Evolutionary conservation across 2,329 filamentous ascomycete species (phyloP).

Genomic region (Verticillium tricorpus): DNA sequence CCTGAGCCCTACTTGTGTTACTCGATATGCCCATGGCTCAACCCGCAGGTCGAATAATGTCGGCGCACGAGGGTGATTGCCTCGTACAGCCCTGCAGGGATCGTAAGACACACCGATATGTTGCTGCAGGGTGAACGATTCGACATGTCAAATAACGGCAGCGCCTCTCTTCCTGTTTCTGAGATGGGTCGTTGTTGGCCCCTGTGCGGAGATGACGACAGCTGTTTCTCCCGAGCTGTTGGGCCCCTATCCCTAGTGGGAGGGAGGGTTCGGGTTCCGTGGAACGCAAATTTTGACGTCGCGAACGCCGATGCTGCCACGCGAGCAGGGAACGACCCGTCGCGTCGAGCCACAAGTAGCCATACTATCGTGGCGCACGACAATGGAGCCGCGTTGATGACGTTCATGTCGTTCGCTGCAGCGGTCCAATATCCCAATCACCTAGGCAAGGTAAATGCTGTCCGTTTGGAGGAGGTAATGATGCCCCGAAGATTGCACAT

Average conservation of each 20-base stretch:
- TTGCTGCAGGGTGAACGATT: background rate
- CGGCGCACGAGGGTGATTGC: background rate
- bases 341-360: background rate
- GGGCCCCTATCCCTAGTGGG: background rate
- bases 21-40: too few relatives aligned
- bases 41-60: too few relatives aligned
- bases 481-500: background rate
- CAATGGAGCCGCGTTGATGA: background rate
- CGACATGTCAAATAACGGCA: background rate
- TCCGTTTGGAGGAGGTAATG: background rate
- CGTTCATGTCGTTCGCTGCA: background rate
- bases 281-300: background rate
- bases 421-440: background rate
- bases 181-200: background rate
- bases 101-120: background rate
- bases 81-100: background rate
- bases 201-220: background rate
- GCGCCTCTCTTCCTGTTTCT: background rate
- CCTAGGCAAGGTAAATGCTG: background rate
- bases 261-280: background rate
- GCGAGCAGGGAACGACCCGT: background rate
- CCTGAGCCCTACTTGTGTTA: background rate
- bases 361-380: background rate
- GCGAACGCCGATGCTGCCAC: background rate
- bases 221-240: background rate